Conservation (phyloP, 1,139 yeast species). For the Yamadazyma atmosphaerica region DNA sequence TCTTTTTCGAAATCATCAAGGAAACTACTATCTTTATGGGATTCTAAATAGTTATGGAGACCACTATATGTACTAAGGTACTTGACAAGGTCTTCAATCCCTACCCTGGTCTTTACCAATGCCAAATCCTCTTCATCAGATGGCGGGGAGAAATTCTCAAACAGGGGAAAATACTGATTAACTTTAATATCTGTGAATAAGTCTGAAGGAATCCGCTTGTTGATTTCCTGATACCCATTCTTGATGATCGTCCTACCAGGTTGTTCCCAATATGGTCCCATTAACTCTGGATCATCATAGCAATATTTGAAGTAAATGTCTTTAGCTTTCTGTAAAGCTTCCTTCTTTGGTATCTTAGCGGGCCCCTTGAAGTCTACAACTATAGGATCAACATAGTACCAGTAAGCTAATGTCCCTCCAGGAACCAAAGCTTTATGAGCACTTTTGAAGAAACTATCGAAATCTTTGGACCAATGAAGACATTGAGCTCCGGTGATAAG, state of each 20-base stretch:
- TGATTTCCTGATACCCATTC: constrained; percentile 27
- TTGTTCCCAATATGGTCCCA: constrained; percentile 49
- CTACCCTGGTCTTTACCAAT: constrained; percentile 21
- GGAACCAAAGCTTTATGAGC: constrained; percentile 30
- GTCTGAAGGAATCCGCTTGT: constrained; percentile 31
- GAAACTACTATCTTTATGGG: constrained; percentile 26
- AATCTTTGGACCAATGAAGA: constrained; percentile 47
- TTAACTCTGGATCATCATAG: constrained; percentile 34
- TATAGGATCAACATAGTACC: constrained; percentile 45
- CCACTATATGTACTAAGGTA: constrained; percentile 42
- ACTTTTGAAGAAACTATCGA: constrained; percentile 29
- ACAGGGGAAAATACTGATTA: constrained; percentile 26
- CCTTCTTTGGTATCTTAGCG: constrained; percentile 13
- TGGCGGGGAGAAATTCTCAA: constrained; percentile 15
- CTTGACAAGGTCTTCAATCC: constrained; percentile 26
- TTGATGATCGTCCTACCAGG: constrained; percentile 42
- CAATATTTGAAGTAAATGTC: constrained; percentile 32
- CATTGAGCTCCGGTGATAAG: constrained; percentile 49
- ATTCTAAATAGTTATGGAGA: constrained; percentile 33
- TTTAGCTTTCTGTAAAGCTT: constrained; percentile 23
- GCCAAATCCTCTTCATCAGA: constrained; percentile 22
- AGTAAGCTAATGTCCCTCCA: constrained; percentile 44
- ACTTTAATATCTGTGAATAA: constrained; percentile 28
- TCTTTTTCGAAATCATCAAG: constrained; percentile 24
- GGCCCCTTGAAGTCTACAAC: constrained; percentile 26